A percentile compares a stretch with the other conserved stretches of the same genome.
These are phyloP conservation scores for Kondoa subrosea DNA, from an alignment of 768 basidiomycete genomes.

Conservation along the genomic window DNA sequence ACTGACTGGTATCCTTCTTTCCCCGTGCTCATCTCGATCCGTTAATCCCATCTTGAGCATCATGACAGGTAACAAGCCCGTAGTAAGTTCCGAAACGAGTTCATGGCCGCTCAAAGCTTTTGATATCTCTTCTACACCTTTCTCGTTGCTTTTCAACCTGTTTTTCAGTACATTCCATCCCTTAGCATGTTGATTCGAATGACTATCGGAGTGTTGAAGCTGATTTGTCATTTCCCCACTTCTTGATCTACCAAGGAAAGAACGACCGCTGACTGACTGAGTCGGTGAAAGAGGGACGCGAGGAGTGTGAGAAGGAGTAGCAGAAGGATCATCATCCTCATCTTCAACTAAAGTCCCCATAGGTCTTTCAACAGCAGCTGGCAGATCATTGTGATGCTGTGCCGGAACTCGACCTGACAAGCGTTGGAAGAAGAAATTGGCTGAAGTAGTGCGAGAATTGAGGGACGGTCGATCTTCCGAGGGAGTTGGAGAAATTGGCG, in stretches of 20 bases:
- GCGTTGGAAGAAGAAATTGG: background rate
- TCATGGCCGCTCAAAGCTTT: constrained; percentile 13
- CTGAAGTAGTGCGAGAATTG: background rate
- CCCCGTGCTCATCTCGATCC: constrained; percentile 68
- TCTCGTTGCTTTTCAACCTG: constrained; percentile 13
- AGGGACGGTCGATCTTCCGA: background rate
- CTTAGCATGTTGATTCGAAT: background rate
- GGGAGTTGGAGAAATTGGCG: background rate
- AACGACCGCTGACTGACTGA: background rate
- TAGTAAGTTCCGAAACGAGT: constrained; percentile 21
- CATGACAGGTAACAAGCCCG: constrained; percentile 55
- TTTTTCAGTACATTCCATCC: constrained; percentile 18
- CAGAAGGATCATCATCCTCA: background rate
- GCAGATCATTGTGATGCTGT: background rate
- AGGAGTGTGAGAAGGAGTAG: background rate
- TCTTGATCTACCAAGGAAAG: background rate
- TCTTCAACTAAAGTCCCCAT: background rate
- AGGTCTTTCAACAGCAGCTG: background rate
- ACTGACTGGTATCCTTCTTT: constrained; percentile 40
- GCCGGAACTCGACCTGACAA: background rate
- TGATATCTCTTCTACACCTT: constrained; percentile 11
- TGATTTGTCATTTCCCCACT: background rate
- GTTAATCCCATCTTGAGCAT: constrained; percentile 62
- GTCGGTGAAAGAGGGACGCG: background rate
- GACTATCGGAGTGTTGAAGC: background rate